phyloP scores from a whole-genome alignment of 1,284 basidiomycete genomes.

The Cutaneotrichosporon cyanovorans region DNA sequence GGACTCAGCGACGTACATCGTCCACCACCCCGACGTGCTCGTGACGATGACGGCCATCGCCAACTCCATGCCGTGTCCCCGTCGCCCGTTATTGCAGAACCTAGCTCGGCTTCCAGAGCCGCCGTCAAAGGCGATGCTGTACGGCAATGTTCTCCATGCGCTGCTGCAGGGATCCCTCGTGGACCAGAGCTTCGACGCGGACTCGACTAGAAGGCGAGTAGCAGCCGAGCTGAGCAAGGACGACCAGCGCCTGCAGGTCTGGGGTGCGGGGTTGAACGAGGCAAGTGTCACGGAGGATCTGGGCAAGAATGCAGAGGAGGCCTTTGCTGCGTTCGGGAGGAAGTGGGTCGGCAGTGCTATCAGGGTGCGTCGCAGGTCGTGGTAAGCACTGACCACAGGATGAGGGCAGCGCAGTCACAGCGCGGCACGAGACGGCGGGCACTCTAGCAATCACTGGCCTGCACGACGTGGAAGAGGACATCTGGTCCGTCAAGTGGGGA shows the following conservation, averaged over 20 bases:
- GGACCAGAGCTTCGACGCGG: slow-evolving; percentile 32
- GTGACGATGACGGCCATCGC: slow-evolving; percentile 81
- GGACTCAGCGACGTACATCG: slow-evolving; percentile 49
- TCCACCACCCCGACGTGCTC: slow-evolving; percentile 82
- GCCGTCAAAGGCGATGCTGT: slow-evolving; percentile 54
- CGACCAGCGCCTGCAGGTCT: slow-evolving; percentile 36
- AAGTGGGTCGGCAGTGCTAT: slow-evolving; percentile 31
- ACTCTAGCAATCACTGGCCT: slow-evolving; percentile 63
- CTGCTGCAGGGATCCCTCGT: slow-evolving; percentile 70
- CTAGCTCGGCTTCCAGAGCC: slow-evolving; percentile 52
- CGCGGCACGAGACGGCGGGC: slow-evolving; percentile 22
- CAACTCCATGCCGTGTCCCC: slow-evolving; percentile 67
- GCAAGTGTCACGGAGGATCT: slow-evolving; percentile 41
- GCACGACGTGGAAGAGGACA: slow-evolving; percentile 90
- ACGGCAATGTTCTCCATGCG: slow-evolving; percentile 84
- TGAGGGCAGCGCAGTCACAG: slow-evolving; percentile 5
- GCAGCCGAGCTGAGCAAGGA: slow-evolving; percentile 35
- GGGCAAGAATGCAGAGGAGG: slow-evolving; percentile 30
- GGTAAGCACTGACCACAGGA: slow-evolving; percentile 7
- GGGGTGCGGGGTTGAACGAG: slow-evolving; percentile 40
- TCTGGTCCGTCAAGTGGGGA: slow-evolving; percentile 91
- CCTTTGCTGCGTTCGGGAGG: slow-evolving; percentile 38
- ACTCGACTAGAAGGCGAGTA: slow-evolving; percentile 26
- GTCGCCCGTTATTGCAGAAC: slow-evolving; percentile 70
- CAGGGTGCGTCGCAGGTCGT: neutral